Percentiles rank a stretch among this genome's conserved stretches.
phyloP scores from a whole-genome alignment of 345 rosid species.

The Dovyalis caffra region DNA sequence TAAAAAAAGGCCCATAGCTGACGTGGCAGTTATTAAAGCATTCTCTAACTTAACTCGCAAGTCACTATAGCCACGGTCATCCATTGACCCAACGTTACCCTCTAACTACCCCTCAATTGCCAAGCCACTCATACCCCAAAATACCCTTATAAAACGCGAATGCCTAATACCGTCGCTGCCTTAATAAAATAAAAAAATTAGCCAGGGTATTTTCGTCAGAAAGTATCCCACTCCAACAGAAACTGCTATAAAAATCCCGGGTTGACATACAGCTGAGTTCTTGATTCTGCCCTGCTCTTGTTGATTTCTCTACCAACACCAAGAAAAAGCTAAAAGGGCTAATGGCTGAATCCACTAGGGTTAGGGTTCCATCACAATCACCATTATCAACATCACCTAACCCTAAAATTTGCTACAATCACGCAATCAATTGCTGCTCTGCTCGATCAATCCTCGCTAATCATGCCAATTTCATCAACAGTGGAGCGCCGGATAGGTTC shows the following conservation, averaged over 20 bases:
- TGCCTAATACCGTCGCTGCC: no score
- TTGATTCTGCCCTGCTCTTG: no score
- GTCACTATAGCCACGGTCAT: background rate
- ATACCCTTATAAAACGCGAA: background rate
- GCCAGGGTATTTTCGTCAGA: no score
- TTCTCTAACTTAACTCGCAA: conserved; percentile 1
- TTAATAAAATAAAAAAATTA: no score
- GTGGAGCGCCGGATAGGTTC: conserved; percentile 31
- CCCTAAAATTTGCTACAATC: background rate
- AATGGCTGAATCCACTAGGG: conserved; percentile 21
- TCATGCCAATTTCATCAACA: conserved; percentile 29
- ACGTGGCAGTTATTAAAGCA: background rate
- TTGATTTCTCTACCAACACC: no score
- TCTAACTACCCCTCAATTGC: background rate
- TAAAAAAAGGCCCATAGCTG: no score
- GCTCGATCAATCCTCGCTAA: conserved; percentile 14
- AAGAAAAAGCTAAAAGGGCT: no score
- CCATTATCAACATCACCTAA: background rate
- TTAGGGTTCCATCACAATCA: background rate
- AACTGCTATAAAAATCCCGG: no score
- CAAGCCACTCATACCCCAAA: background rate
- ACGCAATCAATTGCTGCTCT: background rate
- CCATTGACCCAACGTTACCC: no score
- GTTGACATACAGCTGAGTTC: no score
- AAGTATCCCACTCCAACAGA: no score